phyloP scores from a whole-genome alignment of 2,329 filamentous ascomycete species.

The Paecilomyces sp. region DNA sequence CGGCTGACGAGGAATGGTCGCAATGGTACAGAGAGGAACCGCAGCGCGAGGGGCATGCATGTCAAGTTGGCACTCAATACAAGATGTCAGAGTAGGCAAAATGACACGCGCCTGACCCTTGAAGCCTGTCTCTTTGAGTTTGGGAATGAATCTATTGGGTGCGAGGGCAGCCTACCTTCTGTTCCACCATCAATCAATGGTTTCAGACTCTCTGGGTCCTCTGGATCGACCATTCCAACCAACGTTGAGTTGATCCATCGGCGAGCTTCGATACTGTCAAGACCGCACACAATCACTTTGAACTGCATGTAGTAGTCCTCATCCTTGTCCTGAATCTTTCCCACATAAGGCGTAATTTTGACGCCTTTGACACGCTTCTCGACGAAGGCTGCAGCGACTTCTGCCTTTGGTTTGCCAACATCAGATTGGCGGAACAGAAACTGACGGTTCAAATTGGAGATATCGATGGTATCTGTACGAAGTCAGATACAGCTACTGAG shows the following conservation, averaged over 20 bases:
- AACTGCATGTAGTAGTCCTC: conserved; percentile 97
- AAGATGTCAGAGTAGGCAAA: conserved; percentile 84
- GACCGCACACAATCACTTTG: conserved; percentile 82
- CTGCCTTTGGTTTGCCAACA: conserved; percentile 89
- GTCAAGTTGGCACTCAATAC: conserved; percentile 96
- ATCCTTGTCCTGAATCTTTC: conserved; percentile 94
- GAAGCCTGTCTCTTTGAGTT: conserved; percentile 55
- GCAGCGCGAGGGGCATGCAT: conserved; percentile 98
- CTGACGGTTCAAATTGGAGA: conserved; percentile 95
- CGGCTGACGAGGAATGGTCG: conserved; percentile 90
- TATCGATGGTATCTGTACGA: conserved; percentile 84
- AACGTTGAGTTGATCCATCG: conserved; percentile 97
- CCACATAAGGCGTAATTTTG: conserved; percentile 87
- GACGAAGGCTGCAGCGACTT: conserved; percentile 86
- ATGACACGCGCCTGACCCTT: conserved; percentile 94
- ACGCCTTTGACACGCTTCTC: conserved; percentile 84
- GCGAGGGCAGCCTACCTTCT: conserved; percentile 52
- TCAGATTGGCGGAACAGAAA: conserved; percentile 90
- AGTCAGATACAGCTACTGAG: conserved; percentile 8
- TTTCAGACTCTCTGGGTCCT: conserved; percentile 78
- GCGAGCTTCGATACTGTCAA: conserved; percentile 96
- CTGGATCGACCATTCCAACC: conserved; percentile 79
- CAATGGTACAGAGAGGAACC: conserved; percentile 91
- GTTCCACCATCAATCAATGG: conserved; percentile 95
- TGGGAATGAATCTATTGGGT: background rate